Conservation (phyloP, 1,139 yeast species). For the Blastobotrys persicus region DNA sequence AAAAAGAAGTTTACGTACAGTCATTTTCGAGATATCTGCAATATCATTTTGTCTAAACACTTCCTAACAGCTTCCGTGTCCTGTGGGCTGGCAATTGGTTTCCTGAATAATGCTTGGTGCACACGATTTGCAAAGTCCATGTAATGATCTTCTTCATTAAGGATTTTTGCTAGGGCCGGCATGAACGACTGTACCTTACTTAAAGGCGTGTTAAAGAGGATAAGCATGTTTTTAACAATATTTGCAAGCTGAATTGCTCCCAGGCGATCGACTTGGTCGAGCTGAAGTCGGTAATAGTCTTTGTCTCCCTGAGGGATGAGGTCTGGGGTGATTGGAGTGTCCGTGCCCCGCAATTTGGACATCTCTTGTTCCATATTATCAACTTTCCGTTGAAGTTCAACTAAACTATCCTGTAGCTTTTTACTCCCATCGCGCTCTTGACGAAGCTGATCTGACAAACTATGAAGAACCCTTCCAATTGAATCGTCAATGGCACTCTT, state of each 20-base stretch:
- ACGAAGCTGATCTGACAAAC: background rate
- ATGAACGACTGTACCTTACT: slow-evolving; percentile 13
- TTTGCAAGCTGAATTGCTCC: slow-evolving; percentile 12
- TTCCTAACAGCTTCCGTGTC: slow-evolving; percentile 10
- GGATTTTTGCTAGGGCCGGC: slow-evolving; percentile 15
- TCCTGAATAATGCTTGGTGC: slow-evolving; percentile 11
- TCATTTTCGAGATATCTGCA: slow-evolving; percentile 4
- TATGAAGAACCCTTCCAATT: background rate
- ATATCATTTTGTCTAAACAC: slow-evolving; percentile 14
- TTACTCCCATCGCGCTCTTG: slow-evolving; percentile 6
- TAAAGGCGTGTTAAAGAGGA: slow-evolving; percentile 15
- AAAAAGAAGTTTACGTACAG: background rate
- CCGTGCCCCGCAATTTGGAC: slow-evolving; percentile 4
- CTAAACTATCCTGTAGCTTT: slow-evolving; percentile 6
- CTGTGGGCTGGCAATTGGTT: slow-evolving; percentile 9
- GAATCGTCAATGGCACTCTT: background rate
- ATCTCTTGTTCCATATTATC: slow-evolving; percentile 9
- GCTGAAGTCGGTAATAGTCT: slow-evolving; percentile 17
- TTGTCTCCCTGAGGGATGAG: slow-evolving; percentile 10
- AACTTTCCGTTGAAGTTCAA: slow-evolving; percentile 11
- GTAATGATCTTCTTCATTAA: slow-evolving; percentile 16
- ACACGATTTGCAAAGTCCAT: slow-evolving; percentile 14
- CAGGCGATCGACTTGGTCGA: slow-evolving; percentile 13
- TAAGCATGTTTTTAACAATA: slow-evolving; percentile 17
- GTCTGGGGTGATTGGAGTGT: slow-evolving; percentile 13